Conservation (phyloP, 805 yeast species). For the Candida krabiensis region DNA sequence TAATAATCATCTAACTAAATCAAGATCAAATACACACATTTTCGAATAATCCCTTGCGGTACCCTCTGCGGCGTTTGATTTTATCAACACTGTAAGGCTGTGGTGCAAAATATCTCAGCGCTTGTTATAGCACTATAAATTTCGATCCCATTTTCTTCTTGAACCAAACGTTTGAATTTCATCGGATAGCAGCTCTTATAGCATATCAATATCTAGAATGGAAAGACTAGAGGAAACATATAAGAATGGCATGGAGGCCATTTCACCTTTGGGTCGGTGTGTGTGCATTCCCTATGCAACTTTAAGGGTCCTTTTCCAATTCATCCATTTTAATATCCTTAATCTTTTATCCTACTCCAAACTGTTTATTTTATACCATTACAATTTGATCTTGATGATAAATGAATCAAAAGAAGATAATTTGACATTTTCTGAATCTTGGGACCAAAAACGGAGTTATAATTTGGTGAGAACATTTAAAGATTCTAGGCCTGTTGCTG, state of each 20-base stretch:
- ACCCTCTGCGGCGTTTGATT: too few relatives aligned
- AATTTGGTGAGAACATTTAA: constrained; percentile 21
- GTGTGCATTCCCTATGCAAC: constrained; percentile 24
- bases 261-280: constrained; percentile 25
- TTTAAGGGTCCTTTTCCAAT: constrained; percentile 23
- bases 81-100: too few relatives aligned
- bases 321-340: constrained; percentile 14
- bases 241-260: background rate
- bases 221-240: constrained; percentile 7
- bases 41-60: too few relatives aligned
- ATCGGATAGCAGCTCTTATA: background rate
- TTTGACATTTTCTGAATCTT: constrained; percentile 19
- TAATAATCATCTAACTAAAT: too few relatives aligned
- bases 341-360: constrained; percentile 19
- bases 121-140: too few relatives aligned
- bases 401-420: constrained; percentile 23
- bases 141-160: too few relatives aligned
- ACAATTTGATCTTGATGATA: constrained; percentile 25
- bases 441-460: constrained; percentile 19
- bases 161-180: too few relatives aligned
- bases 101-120: too few relatives aligned
- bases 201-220: constrained; percentile 4
- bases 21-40: too few relatives aligned
- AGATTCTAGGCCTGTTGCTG: constrained; percentile 19
- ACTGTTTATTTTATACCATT: constrained; percentile 21